Percentiles rank a stretch among this genome's conserved stretches.
Evolutionary conservation across 805 yeast genomes (phyloP).

Genomic region (Gaillardinia entomophila): DNA sequence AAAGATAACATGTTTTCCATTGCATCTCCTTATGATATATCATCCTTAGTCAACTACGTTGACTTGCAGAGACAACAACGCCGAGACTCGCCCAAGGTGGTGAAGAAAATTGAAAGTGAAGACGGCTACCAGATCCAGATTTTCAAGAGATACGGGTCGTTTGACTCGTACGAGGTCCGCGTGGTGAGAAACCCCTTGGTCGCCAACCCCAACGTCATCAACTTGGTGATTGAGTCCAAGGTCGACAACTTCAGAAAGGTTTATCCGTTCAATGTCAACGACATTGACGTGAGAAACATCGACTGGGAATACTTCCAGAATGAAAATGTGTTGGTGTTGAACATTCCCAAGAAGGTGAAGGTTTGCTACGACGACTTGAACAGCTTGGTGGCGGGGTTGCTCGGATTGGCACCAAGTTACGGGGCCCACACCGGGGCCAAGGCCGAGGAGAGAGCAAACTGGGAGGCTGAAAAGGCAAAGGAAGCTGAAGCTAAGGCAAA

Average conservation of each 20-base stretch:
- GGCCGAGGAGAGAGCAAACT: neutral
- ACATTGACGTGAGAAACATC: constrained; percentile 25
- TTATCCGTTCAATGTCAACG: constrained; percentile 23
- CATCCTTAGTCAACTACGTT: too few species aligned
- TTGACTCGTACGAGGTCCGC: constrained; percentile 26
- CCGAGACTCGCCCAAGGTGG: constrained; percentile 29
- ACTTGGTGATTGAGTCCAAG: constrained; percentile 13
- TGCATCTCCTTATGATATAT: too few species aligned
- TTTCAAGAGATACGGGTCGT: constrained; percentile 27
- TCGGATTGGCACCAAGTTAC: neutral
- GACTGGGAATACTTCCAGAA: constrained; percentile 27
- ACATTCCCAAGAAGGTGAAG: constrained; percentile 24
- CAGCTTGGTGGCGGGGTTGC: neutral
- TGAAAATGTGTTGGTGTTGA: constrained; percentile 29
- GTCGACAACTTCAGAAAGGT: constrained; percentile 10
- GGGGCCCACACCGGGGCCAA: too few species aligned
- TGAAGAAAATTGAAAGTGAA: constrained; percentile 30
- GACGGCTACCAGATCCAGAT: constrained; percentile 31
- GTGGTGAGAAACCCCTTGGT: constrained; percentile 7
- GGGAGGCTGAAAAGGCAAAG: neutral
- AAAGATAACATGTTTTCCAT: neutral
- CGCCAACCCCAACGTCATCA: constrained; percentile 6
- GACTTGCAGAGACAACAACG: too few species aligned
- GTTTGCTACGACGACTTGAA: constrained; percentile 7
- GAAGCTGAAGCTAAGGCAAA: too few species aligned